Percentiles rank a stretch among this genome's conserved stretches.
Evolutionary conservation across 2,329 filamentous ascomycete species (phyloP).

Genomic region (Cercospora sp.): DNA sequence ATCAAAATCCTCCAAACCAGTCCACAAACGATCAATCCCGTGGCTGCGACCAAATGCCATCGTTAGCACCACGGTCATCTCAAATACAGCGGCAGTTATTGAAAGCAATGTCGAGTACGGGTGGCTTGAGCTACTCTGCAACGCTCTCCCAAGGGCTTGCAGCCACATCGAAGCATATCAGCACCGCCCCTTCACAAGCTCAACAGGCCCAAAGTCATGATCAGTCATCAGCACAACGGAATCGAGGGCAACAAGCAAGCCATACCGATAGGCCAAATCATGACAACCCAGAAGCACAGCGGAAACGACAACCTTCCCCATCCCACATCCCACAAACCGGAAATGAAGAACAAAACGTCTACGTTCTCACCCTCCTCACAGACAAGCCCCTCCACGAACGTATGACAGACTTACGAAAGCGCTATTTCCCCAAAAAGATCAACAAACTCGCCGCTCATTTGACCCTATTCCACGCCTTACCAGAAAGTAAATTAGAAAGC

Average conservation of each 20-base stretch:
- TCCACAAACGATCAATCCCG: neutral
- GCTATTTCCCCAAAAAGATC: slow-evolving; percentile 46
- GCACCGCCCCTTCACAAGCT: neutral
- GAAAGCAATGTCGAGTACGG: slow-evolving; percentile 10
- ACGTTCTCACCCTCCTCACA: slow-evolving; percentile 47
- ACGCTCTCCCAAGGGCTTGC: slow-evolving; percentile 11
- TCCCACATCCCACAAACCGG: slow-evolving; percentile 38
- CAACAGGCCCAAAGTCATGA: neutral
- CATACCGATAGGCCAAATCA: neutral
- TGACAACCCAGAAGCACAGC: neutral
- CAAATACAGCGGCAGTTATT: neutral
- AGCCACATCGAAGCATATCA: slow-evolving; percentile 1
- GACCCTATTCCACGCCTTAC: slow-evolving; percentile 50
- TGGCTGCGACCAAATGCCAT: neutral
- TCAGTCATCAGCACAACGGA: neutral
- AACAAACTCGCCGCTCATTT: slow-evolving; percentile 48
- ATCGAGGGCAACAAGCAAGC: neutral
- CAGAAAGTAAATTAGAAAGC: slow-evolving; percentile 42
- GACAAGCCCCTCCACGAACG: slow-evolving; percentile 42
- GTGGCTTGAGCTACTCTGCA: slow-evolving; percentile 17
- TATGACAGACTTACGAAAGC: slow-evolving; percentile 43
- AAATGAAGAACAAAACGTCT: slow-evolving; percentile 42
- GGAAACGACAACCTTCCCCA: slow-evolving; percentile 18
- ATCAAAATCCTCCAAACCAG: neutral
- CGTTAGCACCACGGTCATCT: neutral